Conservation (phyloP, 2,329 filamentous ascomycete genomes). For the Aspergillus puulaauensis region DNA sequence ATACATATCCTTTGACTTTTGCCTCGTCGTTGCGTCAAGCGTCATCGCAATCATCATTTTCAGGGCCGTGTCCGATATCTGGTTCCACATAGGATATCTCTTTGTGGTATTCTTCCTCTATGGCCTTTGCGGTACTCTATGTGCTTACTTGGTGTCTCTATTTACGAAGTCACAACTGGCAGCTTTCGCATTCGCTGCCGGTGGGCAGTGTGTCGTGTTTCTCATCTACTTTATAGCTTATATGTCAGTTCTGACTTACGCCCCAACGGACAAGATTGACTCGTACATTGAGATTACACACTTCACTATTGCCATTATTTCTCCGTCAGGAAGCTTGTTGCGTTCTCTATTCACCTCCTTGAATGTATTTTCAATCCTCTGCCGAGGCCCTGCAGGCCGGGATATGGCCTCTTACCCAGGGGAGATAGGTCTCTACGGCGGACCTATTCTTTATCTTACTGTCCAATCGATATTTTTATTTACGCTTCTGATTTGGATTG, state of each 20-base stretch:
- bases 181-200: constrained; percentile 79
- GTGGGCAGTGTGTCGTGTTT: constrained; percentile 71
- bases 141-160: constrained; percentile 79
- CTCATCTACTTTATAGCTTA: constrained; percentile 71
- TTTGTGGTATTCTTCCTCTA: constrained; percentile 81
- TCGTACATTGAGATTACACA: constrained; percentile 66
- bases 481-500: constrained; percentile 72
- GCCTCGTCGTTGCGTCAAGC: constrained; percentile 67
- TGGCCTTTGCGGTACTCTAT: constrained; percentile 71
- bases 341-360: constrained; percentile 73
- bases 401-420: constrained; percentile 67
- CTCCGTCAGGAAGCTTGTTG: constrained; percentile 74
- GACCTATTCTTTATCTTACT: constrained; percentile 79
- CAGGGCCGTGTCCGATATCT: constrained; percentile 59
- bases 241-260: constrained; percentile 71
- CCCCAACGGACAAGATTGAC: constrained; percentile 69
- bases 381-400: constrained; percentile 51
- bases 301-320: constrained; percentile 70
- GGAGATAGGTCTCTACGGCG: constrained; percentile 72
- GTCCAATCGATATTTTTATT: constrained; percentile 73
- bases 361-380: constrained; percentile 81
- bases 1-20: constrained; percentile 77
- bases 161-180: constrained; percentile 76
- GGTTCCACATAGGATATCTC: constrained; percentile 78
- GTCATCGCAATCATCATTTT: constrained; percentile 70